Base-by-base conservation (phyloP, 768 basidiomycete species). In the Pulveroboletus ravenelii region DNA sequence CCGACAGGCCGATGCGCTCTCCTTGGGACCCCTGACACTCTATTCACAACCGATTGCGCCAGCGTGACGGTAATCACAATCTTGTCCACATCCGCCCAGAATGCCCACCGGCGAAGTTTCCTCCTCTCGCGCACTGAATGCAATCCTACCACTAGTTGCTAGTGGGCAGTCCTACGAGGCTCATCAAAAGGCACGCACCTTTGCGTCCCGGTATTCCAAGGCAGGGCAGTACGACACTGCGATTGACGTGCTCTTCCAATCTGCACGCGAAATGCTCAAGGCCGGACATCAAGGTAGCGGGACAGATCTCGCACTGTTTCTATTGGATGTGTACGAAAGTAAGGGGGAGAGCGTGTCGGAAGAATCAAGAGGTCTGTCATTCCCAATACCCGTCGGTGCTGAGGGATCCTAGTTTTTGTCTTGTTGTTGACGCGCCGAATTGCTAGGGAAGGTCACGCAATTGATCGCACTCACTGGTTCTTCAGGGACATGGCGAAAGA, bases 111-210 rank as follows among this genome's bases (percentile, higher is more conserved):
- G 54, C 15, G 53, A 60, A 47, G 39, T 61, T 6, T 72, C 82
- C 15, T 84, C 84, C 31, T 69, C 82, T 29, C 77, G 79, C 52
- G 89, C 89, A 41, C 73, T 92, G 12, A 81, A 79, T 54, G 87
- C 87, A 10, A 90, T 88, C 57, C 72, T 87, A 51, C 90, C 82
- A 10, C 78, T 85, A 43, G 85, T 93, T 45, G 67, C 78, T 6
- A 74, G 75, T 10, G 80, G 85, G 10, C 90, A 93, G 32, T 69
- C 78, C 13, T 96, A 96, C 67, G 91, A 93, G 54, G 94, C 94
- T 0, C 95, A 97, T 61, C 94, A 97, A 69, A 97, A 97, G 70
- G 92, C 93, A 10, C 82, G 95, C 25, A 97, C 94, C 15, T 96
- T 95, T 57, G 92, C 92, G 5, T 85, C 93, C 4, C 79, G 94